Percentiles rank a stretch among this genome's conserved stretches.
These are phyloP conservation scores for Pseudomassariella vexata DNA, from an alignment of 2,329 filamentous ascomycete genomes.

Conservation along the genomic window DNA sequence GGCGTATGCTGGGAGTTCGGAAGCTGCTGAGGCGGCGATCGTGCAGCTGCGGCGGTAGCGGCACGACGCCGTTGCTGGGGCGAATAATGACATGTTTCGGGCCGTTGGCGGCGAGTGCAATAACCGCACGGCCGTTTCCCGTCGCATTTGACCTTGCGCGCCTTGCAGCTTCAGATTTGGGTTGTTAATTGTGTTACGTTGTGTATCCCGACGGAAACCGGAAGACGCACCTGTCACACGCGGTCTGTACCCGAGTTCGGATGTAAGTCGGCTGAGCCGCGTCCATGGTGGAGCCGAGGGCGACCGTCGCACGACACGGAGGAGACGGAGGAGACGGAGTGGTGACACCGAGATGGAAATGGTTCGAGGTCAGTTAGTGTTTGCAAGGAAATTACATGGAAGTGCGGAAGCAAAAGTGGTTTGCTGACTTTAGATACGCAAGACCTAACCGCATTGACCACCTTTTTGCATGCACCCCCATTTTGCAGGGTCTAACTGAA, in stretches of 20 bases:
- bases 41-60: conserved; percentile 1
- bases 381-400: too few species aligned
- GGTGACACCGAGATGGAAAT: too few species aligned
- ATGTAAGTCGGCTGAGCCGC: too few species aligned
- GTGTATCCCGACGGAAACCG: neutral
- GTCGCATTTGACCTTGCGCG: conserved; percentile 45
- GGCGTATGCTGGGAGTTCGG: conserved; percentile 1
- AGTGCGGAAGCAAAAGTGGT: too few species aligned
- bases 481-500: too few species aligned
- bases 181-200: neutral
- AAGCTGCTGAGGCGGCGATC: neutral
- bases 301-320: too few species aligned
- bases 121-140: conserved; percentile 41
- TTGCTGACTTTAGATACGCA: too few species aligned
- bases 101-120: conserved; percentile 33
- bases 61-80: conserved; percentile 30
- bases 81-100: conserved; percentile 37
- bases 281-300: too few species aligned
- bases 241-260: conserved; percentile 3
- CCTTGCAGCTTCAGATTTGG: conserved; percentile 38
- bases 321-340: too few species aligned
- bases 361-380: too few species aligned
- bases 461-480: too few species aligned
- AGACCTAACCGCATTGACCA: too few species aligned
- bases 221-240: conserved; percentile 4